Evolutionary conservation across 306 rosid species (phyloP).

Genomic region (Cercis canadensis): DNA sequence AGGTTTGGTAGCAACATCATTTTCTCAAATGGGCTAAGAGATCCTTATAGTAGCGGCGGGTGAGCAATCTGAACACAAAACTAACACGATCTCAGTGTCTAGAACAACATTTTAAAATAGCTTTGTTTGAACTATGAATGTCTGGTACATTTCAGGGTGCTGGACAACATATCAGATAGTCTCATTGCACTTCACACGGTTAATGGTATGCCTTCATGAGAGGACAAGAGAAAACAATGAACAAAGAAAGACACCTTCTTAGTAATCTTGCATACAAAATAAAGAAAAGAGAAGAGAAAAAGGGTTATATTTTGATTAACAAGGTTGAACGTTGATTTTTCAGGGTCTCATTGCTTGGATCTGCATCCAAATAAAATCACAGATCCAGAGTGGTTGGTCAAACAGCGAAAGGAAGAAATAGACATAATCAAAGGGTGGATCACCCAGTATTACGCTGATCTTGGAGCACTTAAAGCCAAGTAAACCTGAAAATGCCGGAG

Average conservation of each 20-base stretch:
- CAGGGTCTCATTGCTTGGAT: conserved; percentile 57
- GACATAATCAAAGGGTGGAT: conserved; percentile 42
- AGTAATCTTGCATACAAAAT: too few relatives aligned
- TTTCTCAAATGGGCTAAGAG: conserved; percentile 75
- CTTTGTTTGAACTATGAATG: too few relatives aligned
- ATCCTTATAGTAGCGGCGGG: conserved; percentile 74
- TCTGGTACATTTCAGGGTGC: conserved; percentile 32
- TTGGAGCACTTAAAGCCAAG: not conserved
- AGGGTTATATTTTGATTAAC: not conserved
- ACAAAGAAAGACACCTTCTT: not conserved
- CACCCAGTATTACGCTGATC: conserved; percentile 37
- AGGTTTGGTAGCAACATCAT: conserved; percentile 69
- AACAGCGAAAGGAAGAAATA: conserved; percentile 40
- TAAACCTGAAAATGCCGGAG: too few relatives aligned
- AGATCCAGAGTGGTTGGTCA: conserved; percentile 46
- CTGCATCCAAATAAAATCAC: not conserved
- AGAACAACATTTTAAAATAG: too few relatives aligned
- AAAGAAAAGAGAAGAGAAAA: too few relatives aligned
- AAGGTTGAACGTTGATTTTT: not conserved
- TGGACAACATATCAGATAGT: conserved; percentile 48
- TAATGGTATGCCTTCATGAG: too few relatives aligned
- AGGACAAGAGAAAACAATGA: too few relatives aligned
- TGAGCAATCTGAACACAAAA: conserved; percentile 30
- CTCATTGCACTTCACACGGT: conserved; percentile 40
- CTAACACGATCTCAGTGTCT: not conserved